Conservation (phyloP, 768 basidiomycete genomes). For the Terana coerulea region DNA sequence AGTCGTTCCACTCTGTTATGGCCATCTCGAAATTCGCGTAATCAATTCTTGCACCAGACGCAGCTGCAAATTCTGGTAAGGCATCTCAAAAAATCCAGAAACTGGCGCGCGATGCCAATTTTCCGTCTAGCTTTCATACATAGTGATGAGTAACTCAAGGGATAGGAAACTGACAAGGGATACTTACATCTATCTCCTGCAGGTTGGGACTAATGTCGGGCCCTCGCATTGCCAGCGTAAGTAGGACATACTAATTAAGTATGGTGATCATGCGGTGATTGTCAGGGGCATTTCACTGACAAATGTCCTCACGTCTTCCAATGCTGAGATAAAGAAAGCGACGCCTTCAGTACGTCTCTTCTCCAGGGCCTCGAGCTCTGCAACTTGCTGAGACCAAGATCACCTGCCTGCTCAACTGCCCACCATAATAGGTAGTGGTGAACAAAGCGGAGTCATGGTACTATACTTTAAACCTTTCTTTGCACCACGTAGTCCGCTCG, state of each 20-base stretch:
- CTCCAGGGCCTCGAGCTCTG: constrained; percentile 38
- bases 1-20: constrained; percentile 41
- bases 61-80: constrained; percentile 47
- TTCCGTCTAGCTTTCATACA: constrained; percentile 36
- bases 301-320: constrained; percentile 57
- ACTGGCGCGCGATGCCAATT: constrained; percentile 51
- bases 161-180: not conserved
- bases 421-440: constrained; percentile 55
- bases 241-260: constrained; percentile 54
- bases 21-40: constrained; percentile 42
- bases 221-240: constrained; percentile 50
- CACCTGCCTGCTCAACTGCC: constrained; percentile 55
- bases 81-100: constrained; percentile 42
- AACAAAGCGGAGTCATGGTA: constrained; percentile 50
- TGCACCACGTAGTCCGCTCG: constrained; percentile 51
- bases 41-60: constrained; percentile 51
- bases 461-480: constrained; percentile 65
- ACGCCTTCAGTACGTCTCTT: constrained; percentile 54
- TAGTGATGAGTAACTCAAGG: constrained; percentile 23
- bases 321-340: constrained; percentile 55
- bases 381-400: constrained; percentile 48
- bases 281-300: constrained; percentile 54
- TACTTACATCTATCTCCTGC: constrained; percentile 45
- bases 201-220: constrained; percentile 46
- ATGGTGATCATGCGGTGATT: constrained; percentile 57